A percentile compares a stretch with the other conserved stretches of the same genome.
Evolutionary conservation across 2,329 filamentous ascomycete species (phyloP).

Genomic region (Grosmannia clavigera): DNA sequence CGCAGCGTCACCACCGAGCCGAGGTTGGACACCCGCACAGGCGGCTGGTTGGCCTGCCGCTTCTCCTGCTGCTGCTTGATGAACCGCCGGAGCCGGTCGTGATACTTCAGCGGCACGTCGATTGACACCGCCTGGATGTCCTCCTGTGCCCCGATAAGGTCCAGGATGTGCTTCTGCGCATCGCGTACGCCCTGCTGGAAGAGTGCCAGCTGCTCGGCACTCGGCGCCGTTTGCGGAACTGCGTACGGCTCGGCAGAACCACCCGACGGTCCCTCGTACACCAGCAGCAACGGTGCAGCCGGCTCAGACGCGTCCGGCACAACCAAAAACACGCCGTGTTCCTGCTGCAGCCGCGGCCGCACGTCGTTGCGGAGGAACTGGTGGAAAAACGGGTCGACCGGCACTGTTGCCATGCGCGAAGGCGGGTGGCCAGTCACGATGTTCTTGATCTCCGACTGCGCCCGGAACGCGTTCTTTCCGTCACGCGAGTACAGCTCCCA

Average conservation of each 20-base stretch:
- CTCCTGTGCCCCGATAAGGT: slow-evolving; percentile 48
- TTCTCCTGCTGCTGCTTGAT: slow-evolving; percentile 53
- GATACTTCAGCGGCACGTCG: slow-evolving; percentile 49
- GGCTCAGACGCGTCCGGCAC: slow-evolving; percentile 52
- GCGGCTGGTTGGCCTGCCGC: slow-evolving; percentile 44
- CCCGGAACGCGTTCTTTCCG: slow-evolving; percentile 68
- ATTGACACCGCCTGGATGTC: slow-evolving; percentile 35
- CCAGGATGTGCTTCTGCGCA: slow-evolving; percentile 43
- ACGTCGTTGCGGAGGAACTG: slow-evolving; percentile 55
- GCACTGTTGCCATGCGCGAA: slow-evolving; percentile 51
- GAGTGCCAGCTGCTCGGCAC: slow-evolving; percentile 32
- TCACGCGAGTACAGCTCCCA: slow-evolving; percentile 87
- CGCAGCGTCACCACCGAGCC: slow-evolving; percentile 58
- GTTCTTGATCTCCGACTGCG: slow-evolving; percentile 61
- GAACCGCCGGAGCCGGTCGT: slow-evolving; percentile 49
- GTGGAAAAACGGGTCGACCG: slow-evolving; percentile 70
- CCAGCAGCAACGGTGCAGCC: slow-evolving; percentile 53
- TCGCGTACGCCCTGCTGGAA: slow-evolving; percentile 45
- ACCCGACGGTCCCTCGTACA: slow-evolving; percentile 51
- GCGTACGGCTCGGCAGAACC: slow-evolving; percentile 34
- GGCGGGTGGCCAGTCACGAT: slow-evolving; percentile 66
- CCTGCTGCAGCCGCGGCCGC: slow-evolving; percentile 48
- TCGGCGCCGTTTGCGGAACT: slow-evolving; percentile 37
- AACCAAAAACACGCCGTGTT: slow-evolving; percentile 62
- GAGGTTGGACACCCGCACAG: slow-evolving; percentile 44